A percentile compares a stretch with the other conserved stretches of the same genome.
These are phyloP conservation scores for Helotiales sp. DNA, from an alignment of 2,329 filamentous ascomycete genomes.

Conservation along the genomic window DNA sequence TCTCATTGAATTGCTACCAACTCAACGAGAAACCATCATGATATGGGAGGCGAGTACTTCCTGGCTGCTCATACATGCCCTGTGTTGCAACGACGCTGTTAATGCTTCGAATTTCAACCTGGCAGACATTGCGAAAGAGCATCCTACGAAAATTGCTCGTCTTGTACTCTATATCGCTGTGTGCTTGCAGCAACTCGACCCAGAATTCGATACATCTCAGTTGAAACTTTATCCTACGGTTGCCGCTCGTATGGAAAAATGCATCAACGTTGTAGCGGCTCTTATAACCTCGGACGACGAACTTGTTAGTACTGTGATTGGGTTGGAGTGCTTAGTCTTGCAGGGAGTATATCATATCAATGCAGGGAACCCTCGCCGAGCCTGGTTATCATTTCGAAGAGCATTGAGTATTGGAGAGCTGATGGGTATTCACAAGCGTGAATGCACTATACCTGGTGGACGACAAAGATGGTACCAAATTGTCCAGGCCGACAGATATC, in stretches of 20 bases:
- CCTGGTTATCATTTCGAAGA: constrained; percentile 48
- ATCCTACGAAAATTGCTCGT: constrained; percentile 29
- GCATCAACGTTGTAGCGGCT: constrained; percentile 27
- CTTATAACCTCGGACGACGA: constrained; percentile 48
- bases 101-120: constrained; percentile 23
- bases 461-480: constrained; percentile 47
- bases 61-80: constrained; percentile 29
- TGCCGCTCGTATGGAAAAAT: constrained; percentile 29
- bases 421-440: constrained; percentile 30
- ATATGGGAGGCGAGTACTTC: constrained; percentile 26
- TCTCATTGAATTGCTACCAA: constrained; percentile 31
- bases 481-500: constrained; percentile 45
- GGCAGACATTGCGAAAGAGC: constrained; percentile 22
- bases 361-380: constrained; percentile 47
- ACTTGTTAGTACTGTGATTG: constrained; percentile 48
- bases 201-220: constrained; percentile 24
- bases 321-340: constrained; percentile 51
- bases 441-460: constrained; percentile 25
- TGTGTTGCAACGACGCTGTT: constrained; percentile 10
- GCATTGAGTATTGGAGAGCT: constrained; percentile 47
- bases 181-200: constrained; percentile 32
- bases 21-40: constrained; percentile 29
- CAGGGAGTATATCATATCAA: constrained; percentile 49
- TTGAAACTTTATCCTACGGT: constrained; percentile 24
- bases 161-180: constrained; percentile 31